phyloP scores from a whole-genome alignment of 2,329 filamentous ascomycete species.

The Oidium heveae region DNA sequence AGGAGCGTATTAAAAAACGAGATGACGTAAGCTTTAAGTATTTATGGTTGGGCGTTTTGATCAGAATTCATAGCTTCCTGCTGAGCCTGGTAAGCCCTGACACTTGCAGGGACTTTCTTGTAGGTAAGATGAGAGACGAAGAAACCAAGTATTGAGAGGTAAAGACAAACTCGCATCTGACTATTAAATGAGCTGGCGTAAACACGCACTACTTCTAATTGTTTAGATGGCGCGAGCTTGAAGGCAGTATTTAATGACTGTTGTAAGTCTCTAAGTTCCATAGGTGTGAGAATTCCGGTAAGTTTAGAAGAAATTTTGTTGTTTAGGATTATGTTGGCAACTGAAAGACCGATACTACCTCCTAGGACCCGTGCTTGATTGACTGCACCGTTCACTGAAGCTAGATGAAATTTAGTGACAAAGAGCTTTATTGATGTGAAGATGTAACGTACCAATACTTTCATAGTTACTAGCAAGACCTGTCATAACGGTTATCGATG shows the following conservation, averaged over 20 bases:
- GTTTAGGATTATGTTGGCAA: constrained; percentile 29
- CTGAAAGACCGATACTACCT: constrained; percentile 29
- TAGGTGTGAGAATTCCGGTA: neutral
- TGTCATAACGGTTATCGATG: constrained; percentile 1
- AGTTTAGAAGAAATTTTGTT: neutral
- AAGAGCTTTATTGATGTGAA: neutral
- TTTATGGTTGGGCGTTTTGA: neutral
- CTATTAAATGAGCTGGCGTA: neutral
- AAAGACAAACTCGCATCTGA: constrained; percentile 1
- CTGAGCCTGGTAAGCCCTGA: neutral
- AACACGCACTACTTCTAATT: neutral
- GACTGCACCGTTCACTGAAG: constrained; percentile 11
- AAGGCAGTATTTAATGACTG: neutral
- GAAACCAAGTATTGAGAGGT: neutral
- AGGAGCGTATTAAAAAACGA: neutral
- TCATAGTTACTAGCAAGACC: neutral
- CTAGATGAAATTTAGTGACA: neutral
- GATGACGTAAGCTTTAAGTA: neutral
- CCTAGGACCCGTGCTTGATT: constrained; percentile 34
- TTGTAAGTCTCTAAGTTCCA: neutral
- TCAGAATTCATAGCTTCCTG: neutral
- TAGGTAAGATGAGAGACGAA: neutral
- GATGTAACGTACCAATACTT: neutral
- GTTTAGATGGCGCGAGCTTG: neutral
- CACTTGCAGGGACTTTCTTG: neutral